phyloP scores from a whole-genome alignment of 129 eudicot genomes.

The Smallanthus sonchifolius region DNA sequence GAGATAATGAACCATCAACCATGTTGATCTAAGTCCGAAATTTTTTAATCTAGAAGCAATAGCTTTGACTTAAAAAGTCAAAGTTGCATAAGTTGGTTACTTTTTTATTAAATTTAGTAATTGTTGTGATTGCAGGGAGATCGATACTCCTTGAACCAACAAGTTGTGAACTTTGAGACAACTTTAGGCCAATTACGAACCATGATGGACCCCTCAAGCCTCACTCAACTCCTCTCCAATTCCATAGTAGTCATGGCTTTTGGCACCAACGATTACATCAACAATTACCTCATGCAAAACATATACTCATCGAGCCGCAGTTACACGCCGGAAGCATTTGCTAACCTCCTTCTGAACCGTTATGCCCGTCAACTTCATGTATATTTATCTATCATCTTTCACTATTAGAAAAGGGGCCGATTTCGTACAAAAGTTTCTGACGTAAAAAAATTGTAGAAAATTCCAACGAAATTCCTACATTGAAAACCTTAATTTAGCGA shows the following conservation, averaged over 20 bases:
- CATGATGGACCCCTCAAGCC: constrained; percentile 43
- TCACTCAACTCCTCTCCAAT: constrained; percentile 43
- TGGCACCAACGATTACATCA: constrained; percentile 95
- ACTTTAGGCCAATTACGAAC: constrained; percentile 57
- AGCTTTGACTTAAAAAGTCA: constrained; percentile 4
- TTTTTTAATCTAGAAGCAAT: neutral
- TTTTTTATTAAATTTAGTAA: neutral
- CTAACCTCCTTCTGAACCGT: constrained; percentile 70
- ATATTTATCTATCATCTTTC: neutral
- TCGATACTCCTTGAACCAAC: constrained; percentile 63
- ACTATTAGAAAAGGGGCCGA: too few relatives aligned
- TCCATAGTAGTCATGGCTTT: constrained; percentile 67
- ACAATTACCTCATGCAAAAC: constrained; percentile 81
- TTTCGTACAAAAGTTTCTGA: too few relatives aligned
- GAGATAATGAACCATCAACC: neutral
- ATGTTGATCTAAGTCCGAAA: neutral
- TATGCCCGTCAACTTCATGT: constrained; percentile 74
- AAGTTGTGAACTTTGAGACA: constrained; percentile 75
- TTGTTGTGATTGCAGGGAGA: constrained; percentile 51
- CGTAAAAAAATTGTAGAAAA: too few relatives aligned
- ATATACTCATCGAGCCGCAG: constrained; percentile 48
- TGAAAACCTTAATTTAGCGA: too few relatives aligned
- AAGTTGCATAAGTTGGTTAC: neutral
- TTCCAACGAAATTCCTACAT: too few relatives aligned
- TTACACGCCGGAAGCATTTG: constrained; percentile 65